Conservation (phyloP, 2,329 filamentous ascomycete species). For the Colletotrichum acutatum region DNA sequence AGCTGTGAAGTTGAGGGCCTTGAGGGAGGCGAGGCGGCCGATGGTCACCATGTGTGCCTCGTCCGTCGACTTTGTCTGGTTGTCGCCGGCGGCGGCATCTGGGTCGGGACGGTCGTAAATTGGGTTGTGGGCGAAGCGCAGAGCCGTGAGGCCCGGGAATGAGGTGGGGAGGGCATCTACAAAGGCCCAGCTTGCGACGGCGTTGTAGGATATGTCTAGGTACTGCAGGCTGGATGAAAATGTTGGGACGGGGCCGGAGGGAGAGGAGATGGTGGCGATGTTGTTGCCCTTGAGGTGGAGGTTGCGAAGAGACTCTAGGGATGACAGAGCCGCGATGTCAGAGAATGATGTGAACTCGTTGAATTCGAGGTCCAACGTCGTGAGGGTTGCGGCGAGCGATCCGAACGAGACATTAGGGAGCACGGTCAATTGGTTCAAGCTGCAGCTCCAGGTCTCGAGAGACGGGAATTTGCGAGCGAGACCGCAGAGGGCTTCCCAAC, state of each 20-base stretch:
- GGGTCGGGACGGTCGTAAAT: conserved; percentile 71
- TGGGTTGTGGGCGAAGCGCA: conserved; percentile 89
- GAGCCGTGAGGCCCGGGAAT: conserved; percentile 78
- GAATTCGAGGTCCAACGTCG: conserved; percentile 75
- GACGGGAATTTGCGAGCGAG: conserved; percentile 64
- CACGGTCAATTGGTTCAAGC: conserved; percentile 66
- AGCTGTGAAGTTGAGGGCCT: conserved; percentile 77
- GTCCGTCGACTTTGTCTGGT: conserved; percentile 67
- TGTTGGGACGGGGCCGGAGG: conserved; percentile 49
- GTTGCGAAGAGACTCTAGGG: conserved; percentile 63
- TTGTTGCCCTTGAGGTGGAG: conserved; percentile 82
- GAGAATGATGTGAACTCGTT: conserved; percentile 73
- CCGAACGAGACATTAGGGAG: conserved; percentile 56
- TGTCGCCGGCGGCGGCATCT: conserved; percentile 45
- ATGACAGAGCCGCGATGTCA: conserved; percentile 65
- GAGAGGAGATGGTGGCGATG: conserved; percentile 60
- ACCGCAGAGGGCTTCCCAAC: conserved; percentile 71
- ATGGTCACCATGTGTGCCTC: conserved; percentile 92
- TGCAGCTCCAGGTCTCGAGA: conserved; percentile 62
- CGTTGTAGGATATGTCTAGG: conserved; percentile 80
- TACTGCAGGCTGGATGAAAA: conserved; percentile 69
- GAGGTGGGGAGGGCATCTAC: conserved; percentile 73
- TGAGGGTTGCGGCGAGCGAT: conserved; percentile 62
- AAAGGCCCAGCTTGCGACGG: conserved; percentile 76
- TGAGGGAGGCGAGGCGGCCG: conserved; percentile 76